Percentiles rank a stretch among this genome's conserved stretches.
Evolutionary conservation across 805 yeast species (phyloP).

Genomic region (Saccharomycopsis sp.): DNA sequence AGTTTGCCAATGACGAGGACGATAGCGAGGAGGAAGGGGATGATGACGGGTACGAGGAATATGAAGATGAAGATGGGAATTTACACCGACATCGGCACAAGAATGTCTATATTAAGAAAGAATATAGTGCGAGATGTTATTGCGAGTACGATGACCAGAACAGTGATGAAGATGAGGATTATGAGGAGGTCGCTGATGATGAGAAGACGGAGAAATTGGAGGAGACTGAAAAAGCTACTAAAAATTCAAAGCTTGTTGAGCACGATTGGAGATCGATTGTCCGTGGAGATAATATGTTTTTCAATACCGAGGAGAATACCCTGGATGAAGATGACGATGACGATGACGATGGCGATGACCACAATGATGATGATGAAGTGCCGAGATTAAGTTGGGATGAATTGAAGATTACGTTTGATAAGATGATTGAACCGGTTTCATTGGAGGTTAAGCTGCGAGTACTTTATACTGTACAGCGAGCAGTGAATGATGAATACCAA

Average conservation of each 20-base stretch:
- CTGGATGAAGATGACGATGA: conserved; percentile 9
- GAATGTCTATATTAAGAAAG: conserved; percentile 19
- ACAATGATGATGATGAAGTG: conserved; percentile 3
- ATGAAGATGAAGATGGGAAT: conserved; percentile 24
- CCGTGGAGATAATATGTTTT: conserved; percentile 45
- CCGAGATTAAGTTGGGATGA: conserved; percentile 5
- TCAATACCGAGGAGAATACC: conserved; percentile 22
- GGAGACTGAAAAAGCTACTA: not conserved
- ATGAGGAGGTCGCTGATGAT: not conserved
- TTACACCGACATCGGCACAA: conserved; percentile 11
- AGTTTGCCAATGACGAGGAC: conserved; percentile 38
- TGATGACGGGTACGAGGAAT: conserved; percentile 23
- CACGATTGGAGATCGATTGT: conserved; percentile 71
- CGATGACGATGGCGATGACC: conserved; percentile 6
- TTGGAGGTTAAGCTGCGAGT: not conserved
- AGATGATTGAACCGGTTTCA: not conserved
- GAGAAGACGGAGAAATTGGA: not conserved
- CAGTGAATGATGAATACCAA: conserved; percentile 6
- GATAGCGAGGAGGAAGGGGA: conserved; percentile 27
- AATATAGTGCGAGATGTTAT: conserved; percentile 33
- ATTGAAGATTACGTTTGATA: not conserved
- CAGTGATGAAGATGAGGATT: conserved; percentile 18
- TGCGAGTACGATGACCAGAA: conserved; percentile 32
- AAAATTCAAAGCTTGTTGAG: conserved; percentile 34
- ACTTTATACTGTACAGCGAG: not conserved